Conservation (phyloP, 768 basidiomycete species). For the Lactarius hengduanensis region DNA sequence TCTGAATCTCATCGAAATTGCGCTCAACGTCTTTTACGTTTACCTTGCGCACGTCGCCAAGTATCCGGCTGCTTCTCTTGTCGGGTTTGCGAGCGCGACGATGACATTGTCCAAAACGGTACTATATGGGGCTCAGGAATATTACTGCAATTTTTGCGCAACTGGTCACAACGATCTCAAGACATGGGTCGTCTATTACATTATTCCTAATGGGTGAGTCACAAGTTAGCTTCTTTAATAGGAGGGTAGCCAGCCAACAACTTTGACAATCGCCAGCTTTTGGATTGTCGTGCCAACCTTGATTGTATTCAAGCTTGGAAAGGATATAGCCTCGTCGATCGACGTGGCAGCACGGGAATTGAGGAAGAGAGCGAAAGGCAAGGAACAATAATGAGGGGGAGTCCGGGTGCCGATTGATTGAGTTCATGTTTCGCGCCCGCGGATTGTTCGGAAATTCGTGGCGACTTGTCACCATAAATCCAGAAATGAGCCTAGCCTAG, state of each 20-base stretch:
- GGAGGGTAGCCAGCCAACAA: slow-evolving; percentile 6
- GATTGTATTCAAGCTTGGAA: slow-evolving; percentile 58
- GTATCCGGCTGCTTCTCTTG: slow-evolving; percentile 64
- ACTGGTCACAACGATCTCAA: slow-evolving; percentile 67
- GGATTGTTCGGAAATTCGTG: slow-evolving; percentile 16
- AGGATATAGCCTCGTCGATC: slow-evolving; percentile 55
- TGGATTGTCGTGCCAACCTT: slow-evolving; percentile 74
- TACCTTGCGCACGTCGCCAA: slow-evolving; percentile 64
- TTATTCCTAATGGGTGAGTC: slow-evolving; percentile 76
- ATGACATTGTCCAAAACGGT: slow-evolving; percentile 86
- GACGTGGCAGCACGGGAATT: slow-evolving; percentile 32
- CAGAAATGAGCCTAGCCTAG: slow-evolving; percentile 6
- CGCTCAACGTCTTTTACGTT: slow-evolving; percentile 71
- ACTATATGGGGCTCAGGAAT: slow-evolving; percentile 81
- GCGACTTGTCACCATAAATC: slow-evolving; percentile 8
- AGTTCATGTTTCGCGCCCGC: slow-evolving; percentile 5
- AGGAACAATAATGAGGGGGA: slow-evolving; percentile 32
- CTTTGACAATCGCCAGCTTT: slow-evolving; percentile 42
- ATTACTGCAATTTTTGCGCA: slow-evolving; percentile 69
- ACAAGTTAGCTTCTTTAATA: neutral
- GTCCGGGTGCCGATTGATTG: neutral
- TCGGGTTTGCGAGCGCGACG: slow-evolving; percentile 70
- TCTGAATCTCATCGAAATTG: slow-evolving; percentile 75
- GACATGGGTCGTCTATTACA: slow-evolving; percentile 59
- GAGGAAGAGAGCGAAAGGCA: slow-evolving; percentile 36